Base-by-base conservation (phyloP, 495 filamentous ascomycete genomes). In the Penicillium tannophilum region DNA sequence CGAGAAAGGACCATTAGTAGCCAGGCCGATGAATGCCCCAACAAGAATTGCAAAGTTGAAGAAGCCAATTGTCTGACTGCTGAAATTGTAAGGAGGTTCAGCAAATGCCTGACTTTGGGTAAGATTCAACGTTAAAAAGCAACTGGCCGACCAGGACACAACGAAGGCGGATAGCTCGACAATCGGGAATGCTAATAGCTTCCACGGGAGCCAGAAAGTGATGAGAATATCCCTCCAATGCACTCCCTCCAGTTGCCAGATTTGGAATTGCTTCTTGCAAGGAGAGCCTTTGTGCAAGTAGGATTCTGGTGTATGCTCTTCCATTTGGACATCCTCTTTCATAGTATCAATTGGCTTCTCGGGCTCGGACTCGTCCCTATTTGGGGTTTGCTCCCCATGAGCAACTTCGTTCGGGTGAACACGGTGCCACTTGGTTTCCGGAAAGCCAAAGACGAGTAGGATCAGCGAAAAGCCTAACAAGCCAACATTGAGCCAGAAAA, bases 71-170 rank as follows among this genome's bases (percentile, higher is more conserved):
- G 77, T 65, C 48, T 82, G 70, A 20, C 76, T 71, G 49, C 73
- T 80, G 62, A 84, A 78, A 51, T 82, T 79, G 62, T 86, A 84
- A 0, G 86, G 84, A 9, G 85, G 84, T 2, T 79, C 81, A 31
- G 77, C 81, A 54, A 86, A 85, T 2, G 80, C 82, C 61, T 86
- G 85, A 20, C 77, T 76, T 63, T 88, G 80, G 26, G 86, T 88
- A 24, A 89, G 74, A 62, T 89, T 88, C 61, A 88, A 71, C 19
- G 85, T 83, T 58, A 88, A 72, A 63, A 87, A 83, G 19, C 73
- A 79, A 60, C 81, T 80, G 42, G 82, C 85, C 23, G 78, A 78
- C 82, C 84, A 88, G 14, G 81, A 82, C 39, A 86, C 82, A 33
- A 84, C 72, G 63, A 88, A 84, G 23, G 81, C 78, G 11, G 81